Conservation (phyloP, 352 stramenopile species). For the Phytophthora pluvialis region DNA sequence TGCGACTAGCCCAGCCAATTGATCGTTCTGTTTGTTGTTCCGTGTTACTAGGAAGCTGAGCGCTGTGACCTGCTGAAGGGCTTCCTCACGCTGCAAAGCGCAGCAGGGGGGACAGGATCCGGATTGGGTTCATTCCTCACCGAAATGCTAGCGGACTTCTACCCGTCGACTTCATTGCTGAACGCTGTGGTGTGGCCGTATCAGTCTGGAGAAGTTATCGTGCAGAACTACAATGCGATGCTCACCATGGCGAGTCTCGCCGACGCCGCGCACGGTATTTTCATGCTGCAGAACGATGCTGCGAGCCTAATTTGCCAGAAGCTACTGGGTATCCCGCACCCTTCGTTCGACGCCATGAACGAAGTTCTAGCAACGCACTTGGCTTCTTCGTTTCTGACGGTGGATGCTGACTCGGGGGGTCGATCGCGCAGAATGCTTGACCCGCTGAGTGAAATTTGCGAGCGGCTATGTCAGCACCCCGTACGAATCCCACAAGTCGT, state of each 20-base stretch:
- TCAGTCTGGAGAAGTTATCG: conserved; percentile 82
- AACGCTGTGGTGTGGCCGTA: conserved; percentile 90
- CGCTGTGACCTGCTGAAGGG: conserved; percentile 71
- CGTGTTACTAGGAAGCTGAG: conserved; percentile 60
- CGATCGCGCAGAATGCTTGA: conserved; percentile 21
- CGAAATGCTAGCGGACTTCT: conserved; percentile 73
- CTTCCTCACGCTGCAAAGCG: conserved; percentile 84
- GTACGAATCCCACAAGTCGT: conserved; percentile 31
- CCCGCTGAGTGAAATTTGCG: conserved; percentile 46
- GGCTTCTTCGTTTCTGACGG: conserved; percentile 55
- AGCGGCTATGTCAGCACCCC: conserved; percentile 63
- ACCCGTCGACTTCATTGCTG: conserved; percentile 55
- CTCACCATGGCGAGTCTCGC: conserved; percentile 85
- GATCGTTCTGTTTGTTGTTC: neutral
- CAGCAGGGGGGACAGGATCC: conserved; percentile 88
- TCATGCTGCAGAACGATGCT: conserved; percentile 80
- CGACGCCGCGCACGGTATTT: conserved; percentile 59
- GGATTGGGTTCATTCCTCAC: conserved; percentile 85
- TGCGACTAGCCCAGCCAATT: neutral
- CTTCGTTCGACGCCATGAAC: conserved; percentile 73
- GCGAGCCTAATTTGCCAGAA: conserved; percentile 62
- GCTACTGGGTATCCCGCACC: conserved; percentile 57
- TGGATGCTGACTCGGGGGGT: conserved; percentile 15
- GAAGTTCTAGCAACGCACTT: conserved; percentile 67
- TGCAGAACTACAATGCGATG: conserved; percentile 92